phyloP scores from a whole-genome alignment of 2,329 filamentous ascomycete species.

The Ophiostoma piceae region DNA sequence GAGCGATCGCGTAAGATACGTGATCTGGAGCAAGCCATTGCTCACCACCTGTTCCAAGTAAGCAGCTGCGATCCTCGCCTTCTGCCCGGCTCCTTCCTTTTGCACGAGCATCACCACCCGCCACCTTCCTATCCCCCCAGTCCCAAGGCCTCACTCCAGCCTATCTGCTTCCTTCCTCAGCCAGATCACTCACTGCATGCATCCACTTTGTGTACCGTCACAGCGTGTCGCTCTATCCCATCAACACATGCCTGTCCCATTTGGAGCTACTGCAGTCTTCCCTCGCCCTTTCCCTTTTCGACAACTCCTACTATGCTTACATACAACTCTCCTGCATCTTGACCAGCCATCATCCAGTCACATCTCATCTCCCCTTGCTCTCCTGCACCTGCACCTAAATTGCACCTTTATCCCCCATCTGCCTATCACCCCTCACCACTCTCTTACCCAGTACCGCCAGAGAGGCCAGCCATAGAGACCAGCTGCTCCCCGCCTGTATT shows the following conservation, averaged over 20 bases:
- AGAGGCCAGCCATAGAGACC: slow-evolving; percentile 5
- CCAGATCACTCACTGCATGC: slow-evolving; percentile 18
- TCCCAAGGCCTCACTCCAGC: too few species aligned
- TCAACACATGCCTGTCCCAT: neutral
- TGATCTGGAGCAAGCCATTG: neutral
- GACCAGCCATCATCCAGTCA: slow-evolving; percentile 20
- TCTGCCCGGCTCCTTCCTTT: neutral
- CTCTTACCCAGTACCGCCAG: neutral
- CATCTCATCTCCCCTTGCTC: slow-evolving; percentile 21
- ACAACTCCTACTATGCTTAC: neutral
- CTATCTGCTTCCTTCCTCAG: slow-evolving; percentile 7
- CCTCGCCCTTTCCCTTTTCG: slow-evolving; percentile 12
- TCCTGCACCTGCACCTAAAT: slow-evolving; percentile 6
- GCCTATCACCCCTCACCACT: neutral
- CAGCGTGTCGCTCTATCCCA: slow-evolving; percentile 19
- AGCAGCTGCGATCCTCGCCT: neutral
- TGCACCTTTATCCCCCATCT: neutral
- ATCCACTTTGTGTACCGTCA: slow-evolving; percentile 14
- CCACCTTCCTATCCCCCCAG: neutral
- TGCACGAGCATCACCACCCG: neutral
- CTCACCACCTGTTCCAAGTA: neutral
- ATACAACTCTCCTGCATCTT: slow-evolving; percentile 20
- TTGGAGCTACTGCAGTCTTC: slow-evolving; percentile 25
- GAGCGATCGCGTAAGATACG: neutral
- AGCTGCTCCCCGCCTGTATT: slow-evolving; percentile 1